phyloP scores from a whole-genome alignment of 2,329 filamentous ascomycete genomes.

The Aspergillus candidus region DNA sequence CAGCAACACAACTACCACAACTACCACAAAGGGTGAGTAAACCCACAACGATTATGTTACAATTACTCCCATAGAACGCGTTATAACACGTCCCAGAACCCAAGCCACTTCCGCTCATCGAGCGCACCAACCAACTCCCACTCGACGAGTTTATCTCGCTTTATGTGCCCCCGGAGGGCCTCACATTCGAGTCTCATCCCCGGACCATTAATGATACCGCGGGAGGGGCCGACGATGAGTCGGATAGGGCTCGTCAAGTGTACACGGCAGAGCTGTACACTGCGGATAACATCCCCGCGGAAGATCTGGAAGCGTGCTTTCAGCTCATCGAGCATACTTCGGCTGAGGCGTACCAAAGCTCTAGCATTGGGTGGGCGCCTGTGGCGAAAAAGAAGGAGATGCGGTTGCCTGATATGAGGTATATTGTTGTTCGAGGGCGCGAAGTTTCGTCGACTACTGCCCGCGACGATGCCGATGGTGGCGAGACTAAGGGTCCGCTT shows the following conservation, averaged over 20 bases:
- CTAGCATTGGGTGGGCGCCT: slow-evolving; percentile 50
- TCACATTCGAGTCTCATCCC: neutral
- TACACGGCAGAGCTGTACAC: slow-evolving; percentile 28
- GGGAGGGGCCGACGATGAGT: no score
- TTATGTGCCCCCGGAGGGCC: slow-evolving; percentile 23
- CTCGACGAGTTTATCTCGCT: slow-evolving; percentile 33
- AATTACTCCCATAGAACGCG: slow-evolving; percentile 1
- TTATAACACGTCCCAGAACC: slow-evolving; percentile 11
- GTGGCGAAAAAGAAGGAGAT: slow-evolving; percentile 53
- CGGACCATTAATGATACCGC: no score
- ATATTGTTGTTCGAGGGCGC: slow-evolving; percentile 44
- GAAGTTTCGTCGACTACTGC: neutral
- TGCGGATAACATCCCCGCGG: slow-evolving; percentile 30
- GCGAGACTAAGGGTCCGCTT: slow-evolving; percentile 7
- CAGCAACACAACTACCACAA: neutral
- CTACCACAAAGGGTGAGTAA: neutral
- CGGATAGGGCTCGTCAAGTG: no score
- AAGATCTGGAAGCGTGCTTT: slow-evolving; percentile 47
- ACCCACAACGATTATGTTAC: neutral
- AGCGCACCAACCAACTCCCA: slow-evolving; percentile 38
- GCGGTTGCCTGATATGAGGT: slow-evolving; percentile 53
- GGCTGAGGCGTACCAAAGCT: slow-evolving; percentile 46
- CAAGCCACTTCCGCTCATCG: slow-evolving; percentile 31
- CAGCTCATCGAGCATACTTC: slow-evolving; percentile 51
- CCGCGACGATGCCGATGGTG: no score